phyloP scores from a whole-genome alignment of 345 rosid genomes.

The Melaleuca alternifolia region DNA sequence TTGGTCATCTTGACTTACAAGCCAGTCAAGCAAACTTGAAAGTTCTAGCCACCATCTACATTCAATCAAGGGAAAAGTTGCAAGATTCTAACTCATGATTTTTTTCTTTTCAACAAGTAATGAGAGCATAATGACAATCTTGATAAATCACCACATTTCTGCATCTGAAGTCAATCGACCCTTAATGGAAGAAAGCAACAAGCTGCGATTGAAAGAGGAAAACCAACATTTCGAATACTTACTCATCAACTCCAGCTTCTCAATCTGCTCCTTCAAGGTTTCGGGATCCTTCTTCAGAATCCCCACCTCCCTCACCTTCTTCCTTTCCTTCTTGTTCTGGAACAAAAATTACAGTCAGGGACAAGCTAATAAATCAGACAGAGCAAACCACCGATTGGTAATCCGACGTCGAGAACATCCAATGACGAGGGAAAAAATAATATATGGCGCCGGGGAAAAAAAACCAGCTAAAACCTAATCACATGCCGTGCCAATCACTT shows the following conservation, averaged over 20 bases:
- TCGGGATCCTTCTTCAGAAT: conserved; percentile 97
- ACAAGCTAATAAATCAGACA: background rate
- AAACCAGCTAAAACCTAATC: background rate
- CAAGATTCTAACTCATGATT: background rate
- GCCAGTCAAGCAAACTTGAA: background rate
- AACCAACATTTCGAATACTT: conserved; percentile 12
- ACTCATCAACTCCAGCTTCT: conserved; percentile 89
- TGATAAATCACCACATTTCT: background rate
- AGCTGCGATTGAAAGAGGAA: background rate
- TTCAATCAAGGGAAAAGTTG: background rate
- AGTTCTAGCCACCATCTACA: background rate
- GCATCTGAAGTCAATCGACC: background rate
- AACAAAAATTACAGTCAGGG: background rate
- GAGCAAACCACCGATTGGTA: background rate
- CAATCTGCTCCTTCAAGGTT: conserved; percentile 80
- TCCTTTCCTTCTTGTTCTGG: conserved; percentile 96
- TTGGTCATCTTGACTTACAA: background rate
- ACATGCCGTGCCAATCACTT: background rate
- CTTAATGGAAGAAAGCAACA: background rate
- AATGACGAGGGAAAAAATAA: background rate
- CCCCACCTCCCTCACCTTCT: conserved; percentile 98
- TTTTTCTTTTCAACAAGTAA: background rate
- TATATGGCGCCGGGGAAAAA: too few species aligned
- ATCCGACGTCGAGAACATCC: background rate
- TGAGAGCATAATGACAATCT: background rate